These are phyloP conservation scores for Chaetomium globosum DNA, from an alignment of 2,329 filamentous ascomycete species.

Conservation along the genomic window DNA sequence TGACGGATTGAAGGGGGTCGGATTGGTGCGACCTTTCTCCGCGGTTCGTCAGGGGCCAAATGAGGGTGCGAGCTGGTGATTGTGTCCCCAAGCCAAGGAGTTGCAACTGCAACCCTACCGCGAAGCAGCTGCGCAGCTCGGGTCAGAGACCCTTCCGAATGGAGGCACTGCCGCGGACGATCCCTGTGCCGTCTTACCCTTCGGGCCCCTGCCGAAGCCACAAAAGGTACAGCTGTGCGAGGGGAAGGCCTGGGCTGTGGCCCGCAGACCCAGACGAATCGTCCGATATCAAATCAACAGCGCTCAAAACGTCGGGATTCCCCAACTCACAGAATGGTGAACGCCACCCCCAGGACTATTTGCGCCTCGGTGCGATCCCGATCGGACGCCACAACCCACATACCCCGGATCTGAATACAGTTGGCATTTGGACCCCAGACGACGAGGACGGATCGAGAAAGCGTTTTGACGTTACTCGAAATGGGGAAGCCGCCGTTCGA, in stretches of 20 bases:
- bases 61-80: slow-evolving; percentile 13
- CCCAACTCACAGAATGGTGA: background rate
- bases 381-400: slow-evolving; percentile 23
- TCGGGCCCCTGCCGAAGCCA: background rate
- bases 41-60: slow-evolving; percentile 15
- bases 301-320: slow-evolving; percentile 8
- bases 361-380: slow-evolving; percentile 7
- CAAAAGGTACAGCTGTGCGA: background rate
- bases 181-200: too few species aligned
- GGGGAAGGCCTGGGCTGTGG: too few species aligned
- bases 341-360: slow-evolving; percentile 14
- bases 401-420: too few species aligned
- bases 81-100: slow-evolving; percentile 4
- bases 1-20: too few species aligned
- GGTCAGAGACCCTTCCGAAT: background rate
- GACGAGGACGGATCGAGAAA: background rate
- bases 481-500: background rate
- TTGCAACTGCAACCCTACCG: slow-evolving; percentile 21
- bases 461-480: background rate
- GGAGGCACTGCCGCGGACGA: too few species aligned
- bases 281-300: slow-evolving; percentile 15
- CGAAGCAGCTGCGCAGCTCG: slow-evolving; percentile 1
- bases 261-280: background rate
- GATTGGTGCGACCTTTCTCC: too few species aligned
- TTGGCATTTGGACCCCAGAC: background rate